Percentiles rank a stretch among this genome's conserved stretches.
Evolutionary conservation across 768 basidiomycete genomes (phyloP).

Genomic region (Paxillus ammoniavirescens): DNA sequence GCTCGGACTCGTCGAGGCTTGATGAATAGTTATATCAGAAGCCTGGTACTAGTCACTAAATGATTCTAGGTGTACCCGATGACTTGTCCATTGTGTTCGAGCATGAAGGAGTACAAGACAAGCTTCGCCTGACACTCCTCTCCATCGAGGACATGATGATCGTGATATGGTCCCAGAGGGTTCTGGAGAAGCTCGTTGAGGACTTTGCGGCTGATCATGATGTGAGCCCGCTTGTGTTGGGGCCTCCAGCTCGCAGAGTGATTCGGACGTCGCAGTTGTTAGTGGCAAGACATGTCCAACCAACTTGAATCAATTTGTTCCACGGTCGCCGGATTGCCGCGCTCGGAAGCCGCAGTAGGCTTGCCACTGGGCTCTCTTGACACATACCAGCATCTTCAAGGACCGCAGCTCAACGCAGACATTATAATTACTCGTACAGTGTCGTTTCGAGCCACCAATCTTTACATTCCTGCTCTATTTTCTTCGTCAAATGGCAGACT

Average conservation of each 20-base stretch:
- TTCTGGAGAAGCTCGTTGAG: constrained; percentile 23
- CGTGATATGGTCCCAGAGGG: constrained; percentile 32
- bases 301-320: too few relatives aligned
- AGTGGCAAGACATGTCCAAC: too few relatives aligned
- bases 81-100: constrained; percentile 25
- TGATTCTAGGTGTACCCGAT: constrained; percentile 20
- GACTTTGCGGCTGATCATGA: constrained; percentile 17
- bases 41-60: background rate
- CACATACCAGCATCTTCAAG: background rate
- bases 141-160: constrained; percentile 22
- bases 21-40: constrained; percentile 1
- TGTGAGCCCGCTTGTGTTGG: background rate
- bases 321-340: too few relatives aligned
- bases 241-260: background rate
- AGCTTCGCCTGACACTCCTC: constrained; percentile 19
- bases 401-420: background rate
- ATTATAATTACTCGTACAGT: background rate
- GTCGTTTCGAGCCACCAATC: background rate
- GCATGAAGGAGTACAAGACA: constrained; percentile 29
- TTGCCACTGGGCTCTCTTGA: background rate
- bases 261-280: too few relatives aligned
- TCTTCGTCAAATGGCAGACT: constrained; percentile 49
- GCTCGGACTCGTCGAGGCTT: constrained; percentile 52
- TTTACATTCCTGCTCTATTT: too few relatives aligned
- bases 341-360: background rate